Percentiles rank a stretch among this genome's conserved stretches.
Evolutionary conservation across 2,329 filamentous ascomycete genomes (phyloP).

Genomic region (Fusarium subglutinans): DNA sequence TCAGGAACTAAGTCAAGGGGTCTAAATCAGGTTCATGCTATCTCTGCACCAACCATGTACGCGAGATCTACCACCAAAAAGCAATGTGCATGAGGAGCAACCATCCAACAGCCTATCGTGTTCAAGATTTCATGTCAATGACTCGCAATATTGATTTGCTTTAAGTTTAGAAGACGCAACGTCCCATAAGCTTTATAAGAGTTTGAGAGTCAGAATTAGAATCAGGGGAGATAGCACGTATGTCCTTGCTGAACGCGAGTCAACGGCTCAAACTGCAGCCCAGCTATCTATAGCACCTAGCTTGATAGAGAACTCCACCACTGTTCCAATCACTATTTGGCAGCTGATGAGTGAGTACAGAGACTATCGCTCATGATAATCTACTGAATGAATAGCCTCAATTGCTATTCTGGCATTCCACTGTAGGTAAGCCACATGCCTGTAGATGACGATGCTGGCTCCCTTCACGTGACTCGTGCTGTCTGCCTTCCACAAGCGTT

Average conservation of each 20-base stretch:
- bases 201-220: not conserved
- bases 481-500: constrained; percentile 20
- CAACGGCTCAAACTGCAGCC: constrained; percentile 30
- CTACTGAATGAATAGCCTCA: not conserved
- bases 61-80: constrained; percentile 21
- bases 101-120: constrained; percentile 2
- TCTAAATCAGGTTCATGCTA: not conserved
- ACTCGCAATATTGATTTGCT: constrained; percentile 8
- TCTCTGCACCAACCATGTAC: not conserved
- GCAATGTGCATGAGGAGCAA: constrained; percentile 11
- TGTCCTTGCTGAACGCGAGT: constrained; percentile 9
- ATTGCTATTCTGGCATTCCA: not conserved
- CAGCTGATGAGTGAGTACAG: not conserved
- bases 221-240: not conserved
- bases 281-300: not conserved
- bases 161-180: not conserved
- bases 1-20: not conserved
- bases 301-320: constrained; percentile 15
- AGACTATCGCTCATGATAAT: not conserved
- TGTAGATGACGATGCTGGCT: not conserved
- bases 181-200: not conserved
- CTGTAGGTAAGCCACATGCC: not conserved
- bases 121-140: not conserved
- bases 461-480: constrained; percentile 20
- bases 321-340: not conserved